Conservation (phyloP, 495 filamentous ascomycete species). For the Hypoxylon intermedium region DNA sequence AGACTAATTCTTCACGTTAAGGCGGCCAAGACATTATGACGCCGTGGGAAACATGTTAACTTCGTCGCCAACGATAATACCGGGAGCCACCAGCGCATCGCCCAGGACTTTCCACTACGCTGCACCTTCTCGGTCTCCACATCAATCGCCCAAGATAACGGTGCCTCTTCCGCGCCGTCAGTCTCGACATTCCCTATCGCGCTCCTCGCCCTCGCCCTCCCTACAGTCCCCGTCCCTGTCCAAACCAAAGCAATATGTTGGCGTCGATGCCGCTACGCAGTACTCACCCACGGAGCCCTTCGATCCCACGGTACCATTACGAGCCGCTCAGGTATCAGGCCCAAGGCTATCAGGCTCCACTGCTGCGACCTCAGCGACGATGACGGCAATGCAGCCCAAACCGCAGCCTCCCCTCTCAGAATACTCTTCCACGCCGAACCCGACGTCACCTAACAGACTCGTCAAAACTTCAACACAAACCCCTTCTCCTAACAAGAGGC, state of each 20-base stretch:
- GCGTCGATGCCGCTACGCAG: slow-evolving; percentile 63
- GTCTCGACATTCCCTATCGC: slow-evolving; percentile 48
- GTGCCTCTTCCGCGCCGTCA: slow-evolving; percentile 54
- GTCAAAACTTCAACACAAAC: slow-evolving; percentile 38
- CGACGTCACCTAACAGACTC: slow-evolving; percentile 48
- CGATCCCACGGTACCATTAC: slow-evolving; percentile 46
- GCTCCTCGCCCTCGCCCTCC: slow-evolving; percentile 45
- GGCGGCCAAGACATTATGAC: slow-evolving; percentile 35
- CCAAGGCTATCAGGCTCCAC: slow-evolving; percentile 40
- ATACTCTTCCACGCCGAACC: slow-evolving; percentile 21
- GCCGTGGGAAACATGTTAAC: slow-evolving; percentile 57
- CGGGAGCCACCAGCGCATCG: slow-evolving; percentile 53
- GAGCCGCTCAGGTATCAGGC: slow-evolving; percentile 41
- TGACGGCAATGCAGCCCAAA: slow-evolving; percentile 37
- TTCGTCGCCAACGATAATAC: slow-evolving; percentile 52
- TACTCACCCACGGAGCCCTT: slow-evolving; percentile 62
- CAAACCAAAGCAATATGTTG: slow-evolving; percentile 55
- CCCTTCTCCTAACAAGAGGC: slow-evolving; percentile 54
- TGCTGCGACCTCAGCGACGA: slow-evolving; percentile 24
- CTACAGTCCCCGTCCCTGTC: slow-evolving; percentile 46
- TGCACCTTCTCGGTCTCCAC: slow-evolving; percentile 52
- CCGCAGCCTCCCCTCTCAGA: slow-evolving; percentile 46
- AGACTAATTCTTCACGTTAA: too few relatives aligned
- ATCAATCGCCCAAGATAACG: slow-evolving; percentile 54
- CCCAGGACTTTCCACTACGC: slow-evolving; percentile 58